Evolutionary conservation across 2,329 filamentous ascomycete genomes (phyloP), one percentile per base, ranked within the genome.

Genomic region (Fusarium sp.): DNA sequence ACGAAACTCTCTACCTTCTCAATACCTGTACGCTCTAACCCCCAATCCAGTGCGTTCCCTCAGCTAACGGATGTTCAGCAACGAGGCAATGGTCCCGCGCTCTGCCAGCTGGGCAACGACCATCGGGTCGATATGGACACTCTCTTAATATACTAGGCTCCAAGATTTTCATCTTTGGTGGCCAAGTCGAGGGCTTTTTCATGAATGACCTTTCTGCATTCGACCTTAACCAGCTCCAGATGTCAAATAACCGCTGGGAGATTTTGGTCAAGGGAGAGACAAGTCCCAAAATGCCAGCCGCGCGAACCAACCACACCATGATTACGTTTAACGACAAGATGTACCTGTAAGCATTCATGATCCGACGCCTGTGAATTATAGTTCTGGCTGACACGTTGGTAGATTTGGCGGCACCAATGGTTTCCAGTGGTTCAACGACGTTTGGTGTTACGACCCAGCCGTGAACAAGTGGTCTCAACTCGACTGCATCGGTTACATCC

Each of bases 321-420:
- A 90, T 99, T 69, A 97, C 94, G 18, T 98, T 91, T 84, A 95
- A 97, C 71, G 97, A 99, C 81, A 97, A 94, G 83, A 90, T 99
- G 81, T 99, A 96, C 81, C 87, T 99, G 92, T 96, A 89, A 88
- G 93, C 89, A 45, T 58, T 22, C 22, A 13, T 29, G 18, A 14
- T 22, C 20, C 29, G 18, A n/a, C 18, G 16, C 29, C 6, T 9
- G 43, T 33, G 6, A 18, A 43, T 41, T 22, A 27, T 29, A 27
- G 57, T 27, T 22, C 58, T 43, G 29, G 59, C 72, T 77, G 56
- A 80, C 65, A 27, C 8, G 18, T 6, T 58, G 13, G 27, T 65
- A 97, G 94, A n/a, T 99, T 99, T 81, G 97, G 97, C 77, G 97
- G 97, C 72, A 99, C 97, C 2, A 98, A 99, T 81, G 97, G 97